Conservation (phyloP, 1,284 basidiomycete genomes). For the Jaminaea rosea region DNA sequence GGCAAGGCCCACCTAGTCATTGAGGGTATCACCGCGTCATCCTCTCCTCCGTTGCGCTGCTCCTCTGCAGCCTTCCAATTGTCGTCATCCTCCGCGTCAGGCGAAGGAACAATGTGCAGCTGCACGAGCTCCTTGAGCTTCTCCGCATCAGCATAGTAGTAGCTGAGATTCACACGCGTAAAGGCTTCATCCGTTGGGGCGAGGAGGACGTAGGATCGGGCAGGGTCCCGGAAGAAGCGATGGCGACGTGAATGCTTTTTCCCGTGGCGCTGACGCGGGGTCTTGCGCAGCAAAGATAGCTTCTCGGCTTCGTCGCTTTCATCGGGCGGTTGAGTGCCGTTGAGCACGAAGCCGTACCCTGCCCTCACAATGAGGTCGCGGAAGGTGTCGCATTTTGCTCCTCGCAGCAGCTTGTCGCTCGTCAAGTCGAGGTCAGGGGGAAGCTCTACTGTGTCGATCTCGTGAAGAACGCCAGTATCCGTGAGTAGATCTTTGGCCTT, state of each 20-base stretch:
- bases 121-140: constrained; percentile 62
- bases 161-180: constrained; percentile 74
- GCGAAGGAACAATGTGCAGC: constrained; percentile 74
- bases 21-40: too few relatives aligned
- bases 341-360: constrained; percentile 70
- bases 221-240: constrained; percentile 8
- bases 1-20: constrained; percentile 11
- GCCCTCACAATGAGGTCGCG: constrained; percentile 58
- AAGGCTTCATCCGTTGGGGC: constrained; percentile 88
- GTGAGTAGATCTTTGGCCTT: constrained; percentile 61
- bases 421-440: constrained; percentile 79
- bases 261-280: constrained; percentile 2
- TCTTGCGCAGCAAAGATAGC: not conserved
- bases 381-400: constrained; percentile 74
- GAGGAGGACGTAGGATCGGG: constrained; percentile 52
- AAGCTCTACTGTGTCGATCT: constrained; percentile 71
- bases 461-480: constrained; percentile 81
- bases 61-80: constrained; percentile 8
- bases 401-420: constrained; percentile 76
- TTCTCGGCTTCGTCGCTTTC: constrained; percentile 11
- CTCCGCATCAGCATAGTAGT: constrained; percentile 54
- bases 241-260: constrained; percentile 6
- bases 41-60: constrained; percentile 12
- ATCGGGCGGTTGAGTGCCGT: constrained; percentile 55
- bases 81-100: constrained; percentile 45